Evolutionary conservation across 441 rosid species (phyloP).

Genomic region (Viola pubescens): DNA sequence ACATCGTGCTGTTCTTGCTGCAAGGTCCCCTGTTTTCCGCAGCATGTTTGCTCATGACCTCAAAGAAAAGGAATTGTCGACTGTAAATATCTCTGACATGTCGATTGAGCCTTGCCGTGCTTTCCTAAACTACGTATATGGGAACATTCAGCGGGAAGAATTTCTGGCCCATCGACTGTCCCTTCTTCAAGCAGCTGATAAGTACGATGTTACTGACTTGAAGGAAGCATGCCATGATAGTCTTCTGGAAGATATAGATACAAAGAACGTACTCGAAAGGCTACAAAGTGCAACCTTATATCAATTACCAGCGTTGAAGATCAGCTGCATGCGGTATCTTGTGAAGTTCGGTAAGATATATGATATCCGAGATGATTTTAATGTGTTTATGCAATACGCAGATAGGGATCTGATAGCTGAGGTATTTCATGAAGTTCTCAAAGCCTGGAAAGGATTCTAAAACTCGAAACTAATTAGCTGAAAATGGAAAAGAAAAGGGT

Average conservation of each 20-base stretch:
- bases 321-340: conserved; percentile 72
- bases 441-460: conserved; percentile 87
- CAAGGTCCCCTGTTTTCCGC: conserved; percentile 73
- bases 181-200: conserved; percentile 77
- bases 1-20: conserved; percentile 80
- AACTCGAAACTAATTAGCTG: conserved; percentile 1
- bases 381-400: conserved; percentile 53
- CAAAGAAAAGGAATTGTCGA: conserved; percentile 78
- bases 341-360: conserved; percentile 86
- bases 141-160: conserved; percentile 57
- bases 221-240: conserved; percentile 82
- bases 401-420: conserved; percentile 76
- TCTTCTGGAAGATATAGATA: conserved; percentile 73
- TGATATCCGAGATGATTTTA: conserved; percentile 74
- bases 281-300: conserved; percentile 67
- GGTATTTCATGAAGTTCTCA: conserved; percentile 71
- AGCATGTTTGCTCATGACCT: conserved; percentile 83
- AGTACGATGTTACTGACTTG: conserved; percentile 64
- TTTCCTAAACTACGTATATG: conserved; percentile 69
- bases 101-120: conserved; percentile 67
- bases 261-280: conserved; percentile 76
- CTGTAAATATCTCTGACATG: conserved; percentile 68
- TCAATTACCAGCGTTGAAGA: conserved; percentile 58
- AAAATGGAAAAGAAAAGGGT: neutral
- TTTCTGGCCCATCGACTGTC: conserved; percentile 65